These are phyloP conservation scores for Tetracentron sinense DNA, from an alignment of 164 flowering plant species.

Conservation along the genomic window DNA sequence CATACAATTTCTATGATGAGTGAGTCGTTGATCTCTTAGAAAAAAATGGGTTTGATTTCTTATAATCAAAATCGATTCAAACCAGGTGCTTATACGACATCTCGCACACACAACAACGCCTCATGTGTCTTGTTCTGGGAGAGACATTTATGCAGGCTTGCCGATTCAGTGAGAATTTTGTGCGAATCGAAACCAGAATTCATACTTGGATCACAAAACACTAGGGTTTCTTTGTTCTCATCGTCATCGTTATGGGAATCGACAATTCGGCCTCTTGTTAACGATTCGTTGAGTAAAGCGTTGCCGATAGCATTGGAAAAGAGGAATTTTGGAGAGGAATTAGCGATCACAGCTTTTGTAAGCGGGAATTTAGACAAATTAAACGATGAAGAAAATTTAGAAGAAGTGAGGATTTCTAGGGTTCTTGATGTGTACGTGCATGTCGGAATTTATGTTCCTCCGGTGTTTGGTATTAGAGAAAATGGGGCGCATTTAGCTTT, in stretches of 20 bases:
- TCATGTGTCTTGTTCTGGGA: constrained; percentile 67
- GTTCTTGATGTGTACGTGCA: constrained; percentile 61
- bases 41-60: neutral
- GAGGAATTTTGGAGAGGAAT: constrained; percentile 46
- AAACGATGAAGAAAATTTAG: constrained; percentile 13
- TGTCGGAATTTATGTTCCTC: constrained; percentile 54
- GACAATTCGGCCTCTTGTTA: constrained; percentile 31
- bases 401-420: constrained; percentile 21
- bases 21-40: neutral
- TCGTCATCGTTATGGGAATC: constrained; percentile 30
- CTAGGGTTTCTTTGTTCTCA: constrained; percentile 5
- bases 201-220: constrained; percentile 24
- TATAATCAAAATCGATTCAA: neutral
- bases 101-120: constrained; percentile 61
- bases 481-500: constrained; percentile 66
- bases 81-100: constrained; percentile 87
- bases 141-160: constrained; percentile 60
- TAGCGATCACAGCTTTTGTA: constrained; percentile 55
- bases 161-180: constrained; percentile 44
- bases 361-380: constrained; percentile 38
- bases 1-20: neutral
- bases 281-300: constrained; percentile 38
- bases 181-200: constrained; percentile 40
- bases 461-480: constrained; percentile 42
- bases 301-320: constrained; percentile 36